phyloP scores from a whole-genome alignment of 2,329 filamentous ascomycete genomes.

The Capronia coronata region DNA sequence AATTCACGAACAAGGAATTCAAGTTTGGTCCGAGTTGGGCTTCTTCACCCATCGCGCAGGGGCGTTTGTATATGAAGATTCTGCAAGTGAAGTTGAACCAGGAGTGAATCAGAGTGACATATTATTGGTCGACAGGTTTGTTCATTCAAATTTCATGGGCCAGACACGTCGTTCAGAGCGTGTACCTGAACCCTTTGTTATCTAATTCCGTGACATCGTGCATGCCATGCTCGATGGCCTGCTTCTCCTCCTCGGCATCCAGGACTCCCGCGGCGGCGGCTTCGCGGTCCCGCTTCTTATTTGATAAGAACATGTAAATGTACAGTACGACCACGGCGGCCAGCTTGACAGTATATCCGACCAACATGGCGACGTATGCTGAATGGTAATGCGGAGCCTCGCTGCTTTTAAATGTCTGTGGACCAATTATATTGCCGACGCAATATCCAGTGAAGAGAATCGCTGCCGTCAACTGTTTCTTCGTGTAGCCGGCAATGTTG shows the following conservation, averaged over 20 bases:
- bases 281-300: slow-evolving; percentile 49
- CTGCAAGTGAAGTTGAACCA: too few relatives aligned
- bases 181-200: slow-evolving; percentile 51
- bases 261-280: slow-evolving; percentile 28
- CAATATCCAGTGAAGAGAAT: slow-evolving; percentile 51
- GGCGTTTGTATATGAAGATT: too few relatives aligned
- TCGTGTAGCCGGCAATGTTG: slow-evolving; percentile 51
- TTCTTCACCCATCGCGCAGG: too few relatives aligned
- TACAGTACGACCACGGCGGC: slow-evolving; percentile 47
- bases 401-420: slow-evolving; percentile 47
- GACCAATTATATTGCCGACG: slow-evolving; percentile 50
- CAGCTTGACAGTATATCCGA: slow-evolving; percentile 51
- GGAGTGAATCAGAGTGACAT: too few relatives aligned
- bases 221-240: slow-evolving; percentile 44
- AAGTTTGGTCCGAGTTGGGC: too few relatives aligned
- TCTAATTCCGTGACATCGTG: slow-evolving; percentile 50
- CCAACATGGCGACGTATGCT: slow-evolving; percentile 49
- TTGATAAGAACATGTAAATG: slow-evolving; percentile 50
- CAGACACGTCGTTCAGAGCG: slow-evolving; percentile 17
- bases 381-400: slow-evolving; percentile 47
- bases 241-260: slow-evolving; percentile 41
- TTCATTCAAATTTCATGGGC: too few relatives aligned
- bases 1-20: too few relatives aligned
- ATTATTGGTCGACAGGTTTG: too few relatives aligned
- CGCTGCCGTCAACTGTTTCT: slow-evolving; percentile 49